Conservation (phyloP, 2,329 filamentous ascomycete genomes). For the Thermoascus crustaceus region DNA sequence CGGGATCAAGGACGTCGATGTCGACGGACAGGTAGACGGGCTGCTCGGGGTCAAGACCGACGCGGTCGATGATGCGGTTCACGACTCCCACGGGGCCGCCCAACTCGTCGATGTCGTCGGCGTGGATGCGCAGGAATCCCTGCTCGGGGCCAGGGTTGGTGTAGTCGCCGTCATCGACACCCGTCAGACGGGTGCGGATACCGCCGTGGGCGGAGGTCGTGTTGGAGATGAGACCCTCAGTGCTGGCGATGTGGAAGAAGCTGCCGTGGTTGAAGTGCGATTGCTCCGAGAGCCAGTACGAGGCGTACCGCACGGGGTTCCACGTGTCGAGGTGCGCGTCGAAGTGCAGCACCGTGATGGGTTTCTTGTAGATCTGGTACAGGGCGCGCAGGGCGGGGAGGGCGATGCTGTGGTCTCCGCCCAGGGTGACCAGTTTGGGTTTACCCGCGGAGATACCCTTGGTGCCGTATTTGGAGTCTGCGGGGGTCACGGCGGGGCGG, state of each 20-base stretch:
- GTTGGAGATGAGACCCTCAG: conserved; percentile 71
- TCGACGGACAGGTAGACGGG: conserved; percentile 77
- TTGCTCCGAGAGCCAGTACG: conserved; percentile 63
- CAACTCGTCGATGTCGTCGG: conserved; percentile 80
- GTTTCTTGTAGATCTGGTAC: conserved; percentile 52
- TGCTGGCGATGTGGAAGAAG: conserved; percentile 84
- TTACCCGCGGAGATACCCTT: conserved; percentile 28
- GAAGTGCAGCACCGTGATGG: conserved; percentile 65
- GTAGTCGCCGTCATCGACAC: conserved; percentile 58
- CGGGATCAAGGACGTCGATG: conserved; percentile 73
- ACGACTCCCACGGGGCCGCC: conserved; percentile 66
- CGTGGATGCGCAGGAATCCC: conserved; percentile 71
- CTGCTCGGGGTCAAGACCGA: conserved; percentile 57
- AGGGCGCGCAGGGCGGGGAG: conserved; percentile 62
- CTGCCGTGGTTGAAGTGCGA: conserved; percentile 77
- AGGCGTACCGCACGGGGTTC: conserved; percentile 71
- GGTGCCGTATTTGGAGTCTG: conserved; percentile 17
- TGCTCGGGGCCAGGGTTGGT: conserved; percentile 62
- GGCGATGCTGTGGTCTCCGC: conserved; percentile 65
- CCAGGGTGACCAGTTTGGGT: conserved; percentile 57
- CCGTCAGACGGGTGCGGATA: conserved; percentile 66
- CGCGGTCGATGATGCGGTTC: conserved; percentile 58
- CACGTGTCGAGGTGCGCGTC: conserved; percentile 77
- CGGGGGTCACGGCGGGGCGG: conserved; percentile 30
- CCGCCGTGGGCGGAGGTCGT: conserved; percentile 72